Percentiles rank a stretch among this genome's conserved stretches.
These are phyloP conservation scores for Fusarium tjaetaba DNA, from an alignment of 2,329 filamentous ascomycete genomes.

Conservation along the genomic window DNA sequence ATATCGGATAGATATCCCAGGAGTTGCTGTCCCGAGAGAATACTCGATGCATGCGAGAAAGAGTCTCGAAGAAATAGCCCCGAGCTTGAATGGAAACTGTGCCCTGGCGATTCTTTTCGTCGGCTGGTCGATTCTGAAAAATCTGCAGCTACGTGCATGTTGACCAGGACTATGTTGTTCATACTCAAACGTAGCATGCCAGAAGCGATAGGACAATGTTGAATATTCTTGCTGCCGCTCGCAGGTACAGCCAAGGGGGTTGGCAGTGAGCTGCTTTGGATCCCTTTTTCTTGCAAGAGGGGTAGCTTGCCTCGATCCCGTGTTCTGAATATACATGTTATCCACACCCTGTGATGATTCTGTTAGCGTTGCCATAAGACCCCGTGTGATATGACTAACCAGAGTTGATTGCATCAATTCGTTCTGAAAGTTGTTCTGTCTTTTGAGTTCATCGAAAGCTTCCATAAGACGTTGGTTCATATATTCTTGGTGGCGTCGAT, in stretches of 20 bases:
- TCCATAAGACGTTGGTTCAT: accelerated
- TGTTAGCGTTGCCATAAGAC: neutral
- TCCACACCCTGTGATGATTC: accelerated
- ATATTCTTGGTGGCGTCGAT: neutral
- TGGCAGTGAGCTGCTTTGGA: accelerated
- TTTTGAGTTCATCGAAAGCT: neutral
- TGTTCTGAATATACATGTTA: neutral
- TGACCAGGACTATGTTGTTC: accelerated
- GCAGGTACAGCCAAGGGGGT: accelerated
- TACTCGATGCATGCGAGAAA: neutral
- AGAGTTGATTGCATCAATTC: neutral
- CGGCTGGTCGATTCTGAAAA: neutral
- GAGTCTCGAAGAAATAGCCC: neutral
- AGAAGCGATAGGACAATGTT: accelerated
- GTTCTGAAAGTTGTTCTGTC: neutral
- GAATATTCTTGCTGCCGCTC: accelerated
- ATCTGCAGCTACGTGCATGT: neutral
- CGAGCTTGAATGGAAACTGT: neutral
- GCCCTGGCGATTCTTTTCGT: neutral
- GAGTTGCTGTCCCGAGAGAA: neutral
- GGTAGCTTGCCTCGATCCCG: accelerated
- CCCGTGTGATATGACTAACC: accelerated
- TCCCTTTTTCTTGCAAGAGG: accelerated
- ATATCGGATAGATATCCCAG: neutral
- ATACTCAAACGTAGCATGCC: neutral